phyloP scores from a whole-genome alignment of 225 moss, liverwort and hornwort genomes.

The Takakia lepidozioides region DNA sequence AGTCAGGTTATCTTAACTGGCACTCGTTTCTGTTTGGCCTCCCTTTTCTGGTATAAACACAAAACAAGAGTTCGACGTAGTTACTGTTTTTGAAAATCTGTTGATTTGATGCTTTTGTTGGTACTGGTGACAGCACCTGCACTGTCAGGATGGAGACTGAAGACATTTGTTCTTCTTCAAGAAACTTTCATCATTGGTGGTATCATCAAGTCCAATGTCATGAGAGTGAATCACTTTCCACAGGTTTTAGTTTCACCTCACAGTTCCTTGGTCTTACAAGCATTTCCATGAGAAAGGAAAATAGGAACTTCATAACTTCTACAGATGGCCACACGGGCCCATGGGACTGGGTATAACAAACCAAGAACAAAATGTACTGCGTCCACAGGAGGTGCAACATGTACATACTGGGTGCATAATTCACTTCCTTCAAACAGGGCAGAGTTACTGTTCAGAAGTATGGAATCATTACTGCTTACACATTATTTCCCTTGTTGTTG shows the following conservation, averaged over 20 bases:
- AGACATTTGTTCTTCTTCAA: constrained; percentile 45
- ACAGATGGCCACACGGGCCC: too few species aligned
- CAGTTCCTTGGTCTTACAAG: background rate
- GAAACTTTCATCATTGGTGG: constrained; percentile 33
- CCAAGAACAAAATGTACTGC: background rate
- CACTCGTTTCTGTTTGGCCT: too few species aligned
- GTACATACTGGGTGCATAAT: background rate
- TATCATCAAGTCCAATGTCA: constrained; percentile 31
- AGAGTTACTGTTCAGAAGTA: too few species aligned
- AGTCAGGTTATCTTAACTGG: background rate
- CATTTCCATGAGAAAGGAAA: too few species aligned
- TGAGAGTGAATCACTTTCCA: constrained; percentile 27
- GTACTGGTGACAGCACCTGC: constrained; percentile 52
- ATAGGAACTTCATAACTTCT: too few species aligned
- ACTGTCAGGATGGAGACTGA: constrained; percentile 57
- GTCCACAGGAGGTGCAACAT: background rate
- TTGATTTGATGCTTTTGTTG: constrained; percentile 2
- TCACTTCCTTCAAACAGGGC: too few species aligned
- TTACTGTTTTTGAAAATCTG: background rate
- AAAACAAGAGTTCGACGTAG: too few species aligned
- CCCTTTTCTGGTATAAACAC: background rate
- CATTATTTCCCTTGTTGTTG: constrained; percentile 4
- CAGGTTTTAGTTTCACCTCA: constrained; percentile 17
- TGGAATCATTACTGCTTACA: background rate
- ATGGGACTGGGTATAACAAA: too few species aligned